Evolutionary conservation across 768 basidiomycete genomes (phyloP), one percentile per base, ranked within the genome.

Genomic region (Pilatotrama ljubarskyi): DNA sequence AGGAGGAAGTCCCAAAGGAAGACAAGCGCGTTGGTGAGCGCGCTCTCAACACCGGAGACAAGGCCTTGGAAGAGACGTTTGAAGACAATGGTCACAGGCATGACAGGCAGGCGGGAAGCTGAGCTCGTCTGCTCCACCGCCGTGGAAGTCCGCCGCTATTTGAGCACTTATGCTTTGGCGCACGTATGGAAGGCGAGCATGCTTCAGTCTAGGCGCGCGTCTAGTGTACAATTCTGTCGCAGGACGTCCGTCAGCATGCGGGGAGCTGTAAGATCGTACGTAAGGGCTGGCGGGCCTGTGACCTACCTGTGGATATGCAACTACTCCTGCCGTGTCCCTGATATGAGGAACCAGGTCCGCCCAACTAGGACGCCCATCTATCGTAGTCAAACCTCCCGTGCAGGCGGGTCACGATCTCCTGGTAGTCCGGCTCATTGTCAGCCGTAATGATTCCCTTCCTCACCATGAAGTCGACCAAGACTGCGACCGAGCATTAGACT

Each of bases 391-490:
- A 91, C 37, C 78, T 71, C 11, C 87, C 83, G 67, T 93, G 92
- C n/a, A 93, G 69, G 8, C 85, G 80, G 13, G 88, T 88, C 11
- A 83, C 66, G 41, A 97, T 88, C 70, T 93, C 87, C 73, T 90
- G 74, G 68, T 82, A 95, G 60, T 91, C 78, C 1, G 89, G 85
- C 70, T 98, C 97, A 59, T 87, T 91, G 61, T 96, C 95, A 0
- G 93, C 84, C 0, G 93, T 95, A 51, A 98, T 78, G 61, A 87
- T 80, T 0, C 95, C 95, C 59, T 90, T 86, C 1, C 95, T 84
- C 50, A 98, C 82, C 72, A 98, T 81, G 59, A 98, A 87, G 72
- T 98, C 95, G 46, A 98, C 76, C 48, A 98, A 76, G 15, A 95
- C 93, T 93, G n/a, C 13, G 20, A 38, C n/a, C 17, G 15, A 36